Evolutionary conservation across 441 rosid genomes (phyloP), one percentile per base, ranked within the genome.

Genomic region (Kokia cookei): DNA sequence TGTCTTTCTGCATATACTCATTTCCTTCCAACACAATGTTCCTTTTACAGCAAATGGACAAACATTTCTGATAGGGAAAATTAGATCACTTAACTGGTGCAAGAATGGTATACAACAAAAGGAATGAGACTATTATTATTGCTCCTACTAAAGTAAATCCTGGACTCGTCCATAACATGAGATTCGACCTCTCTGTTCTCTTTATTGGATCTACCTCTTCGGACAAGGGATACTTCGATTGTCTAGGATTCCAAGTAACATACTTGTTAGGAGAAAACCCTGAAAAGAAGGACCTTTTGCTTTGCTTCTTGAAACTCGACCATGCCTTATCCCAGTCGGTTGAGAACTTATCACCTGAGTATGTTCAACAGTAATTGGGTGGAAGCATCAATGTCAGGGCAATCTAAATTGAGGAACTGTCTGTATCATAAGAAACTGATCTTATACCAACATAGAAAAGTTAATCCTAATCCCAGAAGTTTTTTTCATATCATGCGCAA

Each of bases 191-290:
- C 87, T 92, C 97, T 27, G 94, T 81, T 82, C 92, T 91, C 76
- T 90, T 94, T 48, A 94, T 94, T 13, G 98, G 98, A 85, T 94
- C 98, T 0, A 91, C 89, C 79, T 92, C 97, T 80, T 94, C 98
- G 8, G 95, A 94, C 47, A 86, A 78, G 0, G 97, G 96, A 82
- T 84, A 91, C 64, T 91, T 80, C 15, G 97, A 91, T 65, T 77
- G 87, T 73, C 69, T 89, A 8, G 97, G 97, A 72, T 94, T 92
- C 98, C 97, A 91, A 17, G 81, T 91, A 80, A 94, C 98, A 64
- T 94, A 94, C 80, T 94, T 93, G 81, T 90, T 57, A 0, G 89
- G 87, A 5, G 86, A 86, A 79, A 93, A 94, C 58, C 78, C 79
- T 0, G 97, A 86, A 76, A 90, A 87, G 40, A 90, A 43, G 12